Evolutionary conservation across 305 asterid species (phyloP), one percentile per base, ranked within the genome.

Genomic region (Fraxinus latifolia): DNA sequence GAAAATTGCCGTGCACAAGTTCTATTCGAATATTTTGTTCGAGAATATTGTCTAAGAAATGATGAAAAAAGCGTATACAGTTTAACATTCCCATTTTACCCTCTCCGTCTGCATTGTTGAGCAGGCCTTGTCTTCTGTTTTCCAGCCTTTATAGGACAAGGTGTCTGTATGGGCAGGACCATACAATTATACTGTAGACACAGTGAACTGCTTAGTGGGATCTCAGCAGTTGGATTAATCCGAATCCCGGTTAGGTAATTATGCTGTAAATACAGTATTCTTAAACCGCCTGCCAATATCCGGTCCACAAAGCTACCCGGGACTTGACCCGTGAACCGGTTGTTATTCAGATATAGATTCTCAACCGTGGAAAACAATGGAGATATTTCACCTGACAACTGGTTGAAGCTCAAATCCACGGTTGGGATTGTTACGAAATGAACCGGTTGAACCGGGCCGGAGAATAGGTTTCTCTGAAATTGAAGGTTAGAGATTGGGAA

Each of bases 101-200:
- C 93, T 84, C 82, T 93, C 97, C 97, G 36, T 1, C 80, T 84
- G 83, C 99, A 96, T 80, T 96, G 98, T 2, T 87, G 77, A 1
- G 95, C 91, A 11, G 99, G 99, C 89, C 99, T 86, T 0, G 95
- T 86, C 85, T 90, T 93, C 90, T 96, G 97, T 86, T 71, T 83
- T 7, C 99, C 99, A 42, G 98, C 94, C 85, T 92, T 93, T 74
- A 90, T 44, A 2, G 99, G 98, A 82, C 99, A 96, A 9, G 98
- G 95, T 62, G 98, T 90, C 89, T 90, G 87, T 7, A 94, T 83
- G 32, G 98, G 98, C 44, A 85, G 88, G 78, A 94, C 95, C 99
- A 95, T 95, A 70, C 99, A 95, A 83, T 95, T 94, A 73, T 95
- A 95, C 90, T 95, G 99, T 80, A 95, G 86, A 78, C 99, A 95